Base-by-base conservation (phyloP, 2,329 filamentous ascomycete genomes). In the Talaromyces sp. region DNA sequence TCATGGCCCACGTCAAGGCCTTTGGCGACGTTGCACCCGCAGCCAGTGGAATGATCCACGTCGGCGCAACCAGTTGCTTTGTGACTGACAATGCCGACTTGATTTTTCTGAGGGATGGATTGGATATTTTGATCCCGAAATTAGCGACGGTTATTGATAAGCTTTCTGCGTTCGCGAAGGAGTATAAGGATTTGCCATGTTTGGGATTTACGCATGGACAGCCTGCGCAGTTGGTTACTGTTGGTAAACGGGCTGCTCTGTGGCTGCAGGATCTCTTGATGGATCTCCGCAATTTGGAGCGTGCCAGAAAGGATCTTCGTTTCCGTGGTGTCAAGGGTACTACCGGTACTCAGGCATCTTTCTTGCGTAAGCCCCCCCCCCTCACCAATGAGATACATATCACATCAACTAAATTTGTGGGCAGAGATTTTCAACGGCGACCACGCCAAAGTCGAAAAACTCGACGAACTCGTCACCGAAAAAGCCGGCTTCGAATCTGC, bases 11-110 rank as follows among this genome's bases (percentile, higher is more conserved):
- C 73, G 89, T 94, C 58, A 87, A 92, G 66, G 66, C 61, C 29
- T 67, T 51, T 40, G 61, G 61, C 27, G 56, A 31, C 22, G 58
- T 60, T 61, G 65, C 91, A 3, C 91, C 91, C 0, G 89, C 86
- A 38, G 92, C 92, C 10, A 91, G 90, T 15, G 91, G 91, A 38
- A 91, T 95, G 71, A 94, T 97, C 67, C 93, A 97, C 76, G 88
- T 85, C 76, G 90, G 89, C 69, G 2, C 77, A 13, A 61, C 65
- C 5, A 65, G 61, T 36, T 62, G 62, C 25, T 67, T 58, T 6
- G 62, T 88, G 45, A 93, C 90, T 64, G 91, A 93, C 73, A 92
- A 93, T 69, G 84, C 89, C 2, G 91, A 94, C 71, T 80, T 94
- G 40, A 92, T 96, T 69, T 86, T 96, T 72, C 85, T 93, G 72